Conservation (phyloP, 129 eudicot species). For the Arctium minus region DNA sequence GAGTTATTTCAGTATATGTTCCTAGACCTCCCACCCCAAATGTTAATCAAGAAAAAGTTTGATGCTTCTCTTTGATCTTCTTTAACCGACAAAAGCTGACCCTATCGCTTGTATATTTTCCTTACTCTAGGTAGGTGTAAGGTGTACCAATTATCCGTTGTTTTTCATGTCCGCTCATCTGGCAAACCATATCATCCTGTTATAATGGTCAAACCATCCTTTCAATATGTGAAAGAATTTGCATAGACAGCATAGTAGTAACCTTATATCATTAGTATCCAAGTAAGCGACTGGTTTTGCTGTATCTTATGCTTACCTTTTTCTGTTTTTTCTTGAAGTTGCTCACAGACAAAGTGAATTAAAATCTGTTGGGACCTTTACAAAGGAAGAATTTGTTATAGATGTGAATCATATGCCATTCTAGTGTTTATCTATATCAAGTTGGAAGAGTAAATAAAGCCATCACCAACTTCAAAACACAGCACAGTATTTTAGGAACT, state of each 20-base stretch:
- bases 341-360: neutral
- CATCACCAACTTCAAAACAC: neutral
- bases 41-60: neutral
- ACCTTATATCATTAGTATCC: neutral
- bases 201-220: neutral
- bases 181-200: neutral
- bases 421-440: constrained; percentile 3
- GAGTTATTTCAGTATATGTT: constrained; percentile 6
- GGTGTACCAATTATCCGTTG: neutral
- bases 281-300: neutral
- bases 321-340: neutral
- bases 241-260: neutral
- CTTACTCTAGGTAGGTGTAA: neutral
- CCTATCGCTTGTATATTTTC: neutral
- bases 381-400: neutral
- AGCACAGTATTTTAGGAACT: constrained; percentile 11
- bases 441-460: constrained; percentile 19
- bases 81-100: neutral
- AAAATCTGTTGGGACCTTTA: neutral
- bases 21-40: neutral
- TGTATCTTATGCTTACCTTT: neutral
- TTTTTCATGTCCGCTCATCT: neutral
- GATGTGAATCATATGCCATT: constrained; percentile 2
- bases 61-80: neutral
- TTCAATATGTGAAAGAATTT: neutral